Evolutionary conservation across 139 green algal species (phyloP).

Genomic region (Chlorella sp.): DNA sequence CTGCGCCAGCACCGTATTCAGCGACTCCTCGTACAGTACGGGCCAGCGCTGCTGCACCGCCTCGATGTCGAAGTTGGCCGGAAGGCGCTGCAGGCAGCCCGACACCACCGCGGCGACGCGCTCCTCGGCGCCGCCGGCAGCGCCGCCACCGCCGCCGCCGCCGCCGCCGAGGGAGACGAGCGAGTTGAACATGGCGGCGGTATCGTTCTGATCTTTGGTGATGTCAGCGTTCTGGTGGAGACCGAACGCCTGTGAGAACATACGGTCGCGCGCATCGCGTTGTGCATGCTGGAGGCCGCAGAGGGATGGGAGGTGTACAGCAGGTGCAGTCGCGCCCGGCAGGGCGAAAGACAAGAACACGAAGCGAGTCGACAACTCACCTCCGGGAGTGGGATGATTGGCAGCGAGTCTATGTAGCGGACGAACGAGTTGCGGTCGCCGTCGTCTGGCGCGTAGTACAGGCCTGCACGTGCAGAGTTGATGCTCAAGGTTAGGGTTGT

Average conservation of each 20-base stretch:
- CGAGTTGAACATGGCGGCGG: conserved; percentile 47
- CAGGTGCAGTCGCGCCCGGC: no score
- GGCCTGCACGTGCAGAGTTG: conserved; percentile 11
- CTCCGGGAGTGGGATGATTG: conserved; percentile 49
- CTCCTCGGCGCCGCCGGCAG: conserved; percentile 23
- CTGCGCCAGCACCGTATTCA: conserved; percentile 52
- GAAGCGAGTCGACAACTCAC: no score
- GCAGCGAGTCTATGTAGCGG: conserved; percentile 48
- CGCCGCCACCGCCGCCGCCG: conserved; percentile 23
- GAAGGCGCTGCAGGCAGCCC: conserved; percentile 51
- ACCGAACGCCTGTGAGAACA: conserved; percentile 56
- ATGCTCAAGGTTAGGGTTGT: no score
- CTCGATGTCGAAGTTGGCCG: conserved; percentile 57
- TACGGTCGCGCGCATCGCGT: no score
- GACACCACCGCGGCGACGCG: conserved; percentile 30
- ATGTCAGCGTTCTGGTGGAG: conserved; percentile 73
- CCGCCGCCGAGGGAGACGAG: conserved; percentile 36
- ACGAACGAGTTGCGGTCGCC: conserved; percentile 38
- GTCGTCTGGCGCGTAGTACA: conserved; percentile 46
- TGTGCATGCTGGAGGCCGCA: no score
- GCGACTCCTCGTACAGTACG: conserved; percentile 53
- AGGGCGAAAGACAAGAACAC: no score
- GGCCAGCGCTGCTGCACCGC: conserved; percentile 42
- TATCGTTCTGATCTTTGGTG: conserved; percentile 58
- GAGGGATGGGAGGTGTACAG: no score